Base-by-base conservation (phyloP, 768 basidiomycete species). In the Boletus barrowsii region DNA sequence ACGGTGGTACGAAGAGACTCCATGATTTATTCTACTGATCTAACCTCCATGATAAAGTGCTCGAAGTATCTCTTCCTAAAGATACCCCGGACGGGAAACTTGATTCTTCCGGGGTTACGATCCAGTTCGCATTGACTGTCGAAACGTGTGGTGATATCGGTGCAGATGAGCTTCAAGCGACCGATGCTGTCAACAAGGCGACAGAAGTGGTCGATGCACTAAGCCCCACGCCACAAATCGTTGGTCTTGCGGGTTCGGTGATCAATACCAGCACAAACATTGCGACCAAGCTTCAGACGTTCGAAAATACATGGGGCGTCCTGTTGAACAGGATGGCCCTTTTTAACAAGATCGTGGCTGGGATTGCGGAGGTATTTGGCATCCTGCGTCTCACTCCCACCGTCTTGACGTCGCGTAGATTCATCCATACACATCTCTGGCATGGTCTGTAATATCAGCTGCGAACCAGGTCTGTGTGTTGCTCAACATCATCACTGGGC, bases 391-490 rank as follows among this genome's bases (percentile, higher is more conserved):
- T 42, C 3, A n/a, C 5, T n/a, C 13, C 11, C 22, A 14, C 18
- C 14, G 24, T 40, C 49, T 58, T 42, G 61, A 42, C 14, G 15
- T 29, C 26, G 3, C 20, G 22, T 32, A 64, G 62, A 44, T 64
- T 47, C 56, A 64, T 14, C 63, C 63, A 2, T 64, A 58, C 15
- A 30, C 52, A 1, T 58, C 60, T 6, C 29, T 64, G n/a, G 60
- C 63, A 13, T 63, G 56, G 53, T 63, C 62, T 15, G 63, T 65
- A 5, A 55, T 65, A 42, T 65, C 60, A 10, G 60, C 63, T 49
- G 53, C 60, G 10, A 62, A 51, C n/a, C 42, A 62, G 51, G 62
- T 62, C 9, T 11, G 55, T 49, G n/a, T 4, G 8, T 46, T 40
- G 1, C 6, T 39, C 9, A 3, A 9, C 1, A 18, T 15, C 36